phyloP scores from a whole-genome alignment of 2,329 filamentous ascomycete genomes.

The Fusarium succisae region DNA sequence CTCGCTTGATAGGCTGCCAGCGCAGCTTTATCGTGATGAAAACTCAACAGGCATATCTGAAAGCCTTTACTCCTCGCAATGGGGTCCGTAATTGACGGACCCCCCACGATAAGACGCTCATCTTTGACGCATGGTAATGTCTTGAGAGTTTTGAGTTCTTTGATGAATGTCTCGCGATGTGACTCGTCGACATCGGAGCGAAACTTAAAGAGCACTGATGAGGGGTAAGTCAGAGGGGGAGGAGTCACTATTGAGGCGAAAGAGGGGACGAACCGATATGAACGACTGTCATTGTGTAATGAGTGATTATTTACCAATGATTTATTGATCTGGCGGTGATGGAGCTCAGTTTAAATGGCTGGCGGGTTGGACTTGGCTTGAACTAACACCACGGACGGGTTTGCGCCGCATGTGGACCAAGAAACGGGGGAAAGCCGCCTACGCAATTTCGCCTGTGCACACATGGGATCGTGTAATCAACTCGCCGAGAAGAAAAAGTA shows the following conservation, averaged over 20 bases:
- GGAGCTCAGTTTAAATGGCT: not conserved
- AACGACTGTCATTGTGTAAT: constrained; percentile 45
- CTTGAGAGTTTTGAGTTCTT: constrained; percentile 60
- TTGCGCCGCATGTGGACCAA: not conserved
- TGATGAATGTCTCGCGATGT: constrained; percentile 56
- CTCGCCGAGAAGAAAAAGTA: not conserved
- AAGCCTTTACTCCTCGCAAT: constrained; percentile 63
- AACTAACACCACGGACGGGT: not conserved
- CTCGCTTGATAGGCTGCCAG: constrained; percentile 62
- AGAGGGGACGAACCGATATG: constrained; percentile 45
- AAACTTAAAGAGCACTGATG: constrained; percentile 62
- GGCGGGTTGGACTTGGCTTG: not conserved
- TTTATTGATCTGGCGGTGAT: not conserved
- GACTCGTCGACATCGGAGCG: constrained; percentile 51
- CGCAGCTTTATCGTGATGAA: constrained; percentile 56
- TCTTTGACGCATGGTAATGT: constrained; percentile 57
- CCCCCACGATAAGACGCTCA: constrained; percentile 60
- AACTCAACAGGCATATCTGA: constrained; percentile 61
- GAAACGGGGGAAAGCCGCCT: not conserved
- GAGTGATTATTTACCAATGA: not conserved
- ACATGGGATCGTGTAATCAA: not conserved
- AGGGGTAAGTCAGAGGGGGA: not conserved
- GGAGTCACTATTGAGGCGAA: not conserved
- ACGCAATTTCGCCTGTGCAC: not conserved
- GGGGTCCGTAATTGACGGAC: constrained; percentile 62